Percentiles rank a stretch among this genome's conserved stretches.
phyloP scores from a whole-genome alignment of 768 basidiomycete species.

The Boletus subparvulus region DNA sequence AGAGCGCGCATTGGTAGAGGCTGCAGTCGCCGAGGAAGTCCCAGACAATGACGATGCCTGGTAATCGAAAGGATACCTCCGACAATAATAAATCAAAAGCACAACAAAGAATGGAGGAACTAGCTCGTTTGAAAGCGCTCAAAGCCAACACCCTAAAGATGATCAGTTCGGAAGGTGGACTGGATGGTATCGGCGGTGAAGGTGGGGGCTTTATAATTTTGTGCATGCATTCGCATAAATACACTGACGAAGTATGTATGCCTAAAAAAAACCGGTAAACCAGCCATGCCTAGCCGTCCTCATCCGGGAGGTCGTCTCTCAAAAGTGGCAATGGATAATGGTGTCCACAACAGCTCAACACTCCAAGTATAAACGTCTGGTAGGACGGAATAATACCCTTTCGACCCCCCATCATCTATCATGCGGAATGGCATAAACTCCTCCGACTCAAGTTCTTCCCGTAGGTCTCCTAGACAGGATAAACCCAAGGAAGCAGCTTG shows the following conservation, averaged over 20 bases:
- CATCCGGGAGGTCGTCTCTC: neutral
- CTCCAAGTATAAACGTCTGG: slow-evolving; percentile 12
- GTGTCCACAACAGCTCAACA: slow-evolving; percentile 7
- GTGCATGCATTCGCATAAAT: no score
- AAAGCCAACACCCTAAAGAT: slow-evolving; percentile 82
- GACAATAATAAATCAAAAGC: slow-evolving; percentile 35
- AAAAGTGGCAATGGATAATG: slow-evolving; percentile 10
- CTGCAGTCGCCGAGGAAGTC: slow-evolving; percentile 69
- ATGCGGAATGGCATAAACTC: slow-evolving; percentile 6
- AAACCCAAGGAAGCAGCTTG: slow-evolving; percentile 14
- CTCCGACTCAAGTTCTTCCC: slow-evolving; percentile 1
- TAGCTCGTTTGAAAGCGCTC: slow-evolving; percentile 77
- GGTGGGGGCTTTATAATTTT: slow-evolving; percentile 14
- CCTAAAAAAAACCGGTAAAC: slow-evolving; percentile 10
- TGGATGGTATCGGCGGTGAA: slow-evolving; percentile 31
- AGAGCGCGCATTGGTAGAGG: slow-evolving; percentile 61
- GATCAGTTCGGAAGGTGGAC: slow-evolving; percentile 70
- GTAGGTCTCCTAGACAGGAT: slow-evolving; percentile 13
- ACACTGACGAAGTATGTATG: neutral
- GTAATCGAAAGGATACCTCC: slow-evolving; percentile 57
- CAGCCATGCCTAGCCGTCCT: no score
- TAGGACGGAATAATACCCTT: neutral
- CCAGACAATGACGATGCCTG: slow-evolving; percentile 50
- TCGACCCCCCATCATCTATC: neutral
- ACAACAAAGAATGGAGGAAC: slow-evolving; percentile 59